Conservation (phyloP, 192 early-diverging fungal genomes). For the Coemansia sp. region DNA sequence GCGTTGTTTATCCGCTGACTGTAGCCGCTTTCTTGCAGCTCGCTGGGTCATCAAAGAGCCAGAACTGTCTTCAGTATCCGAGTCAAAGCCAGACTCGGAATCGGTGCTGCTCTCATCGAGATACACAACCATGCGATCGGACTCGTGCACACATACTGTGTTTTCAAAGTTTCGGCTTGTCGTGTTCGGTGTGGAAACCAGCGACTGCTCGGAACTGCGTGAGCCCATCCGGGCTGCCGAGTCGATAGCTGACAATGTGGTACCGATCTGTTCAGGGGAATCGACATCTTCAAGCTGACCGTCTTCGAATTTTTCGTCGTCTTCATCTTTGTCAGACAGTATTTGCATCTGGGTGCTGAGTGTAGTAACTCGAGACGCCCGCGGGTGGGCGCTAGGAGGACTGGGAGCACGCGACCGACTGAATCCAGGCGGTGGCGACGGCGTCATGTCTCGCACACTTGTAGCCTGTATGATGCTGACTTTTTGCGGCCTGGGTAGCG, state of each 20-base stretch:
- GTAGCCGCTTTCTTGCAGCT: not conserved
- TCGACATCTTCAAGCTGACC: not conserved
- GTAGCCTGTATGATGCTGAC: not conserved
- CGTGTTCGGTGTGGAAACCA: not conserved
- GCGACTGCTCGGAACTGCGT: not conserved
- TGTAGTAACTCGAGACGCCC: slow-evolving; percentile 9
- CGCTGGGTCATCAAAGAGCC: not conserved
- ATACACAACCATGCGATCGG: slow-evolving; percentile 30
- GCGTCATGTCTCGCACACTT: not conserved
- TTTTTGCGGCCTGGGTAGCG: not conserved
- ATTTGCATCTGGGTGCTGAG: not conserved
- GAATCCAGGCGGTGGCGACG: slow-evolving; percentile 9
- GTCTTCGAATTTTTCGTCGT: not conserved
- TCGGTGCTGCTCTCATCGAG: slow-evolving; percentile 16
- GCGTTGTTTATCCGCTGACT: too few species aligned
- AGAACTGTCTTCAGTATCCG: slow-evolving; percentile 9
- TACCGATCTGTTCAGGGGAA: not conserved
- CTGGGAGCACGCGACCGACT: slow-evolving; percentile 44
- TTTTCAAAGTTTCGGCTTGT: not conserved
- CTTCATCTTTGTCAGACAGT: slow-evolving; percentile 2
- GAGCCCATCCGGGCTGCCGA: not conserved
- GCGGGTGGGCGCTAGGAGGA: slow-evolving; percentile 27
- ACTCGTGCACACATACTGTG: slow-evolving; percentile 16
- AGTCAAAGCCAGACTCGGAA: slow-evolving; percentile 12
- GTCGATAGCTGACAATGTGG: not conserved